Evolutionary conservation across 2,329 filamentous ascomycete genomes (phyloP), one percentile per base, ranked within the genome.

Genomic region (Zopfia rhizophila): DNA sequence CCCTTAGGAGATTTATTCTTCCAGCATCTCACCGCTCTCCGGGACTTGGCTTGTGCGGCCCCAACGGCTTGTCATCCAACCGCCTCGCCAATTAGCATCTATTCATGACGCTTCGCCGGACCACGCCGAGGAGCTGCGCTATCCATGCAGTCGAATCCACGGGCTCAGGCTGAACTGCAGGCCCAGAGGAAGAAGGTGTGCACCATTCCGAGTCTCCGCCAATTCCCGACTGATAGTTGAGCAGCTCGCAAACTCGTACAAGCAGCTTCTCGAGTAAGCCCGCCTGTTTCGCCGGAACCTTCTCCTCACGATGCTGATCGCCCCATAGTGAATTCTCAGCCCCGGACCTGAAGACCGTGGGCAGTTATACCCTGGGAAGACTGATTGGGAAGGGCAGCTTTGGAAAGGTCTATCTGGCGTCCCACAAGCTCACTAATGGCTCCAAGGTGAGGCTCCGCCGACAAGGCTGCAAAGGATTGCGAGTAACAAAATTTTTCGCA

Each of bases 311-410:
- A 43, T 56, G 23, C 57, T 65, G 50, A 66, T 46, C 45, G 47
- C 48, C 45, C 58, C 42, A 48, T 72, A 97, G 91, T 78, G 93
- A 97, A 76, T 99, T 99, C 78, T 88, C 90, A 50, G 91, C 90
- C 61, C 89, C 88, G 70, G 93, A 99, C 57, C 84, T 99, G 58
- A 88, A 89, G 65, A 90, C 87, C 42, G 94, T 99, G 51, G 94
- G 94, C 60, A 97, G 97, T 77, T 99, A 99, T 74, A 87, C 87
- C 24, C 82, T 99, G 45, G 94, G 94, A 32, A 87, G 87, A 48
- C 80, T 99, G 47, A 96, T 99, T 69, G 94, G 94, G 58, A 99
- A 97, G 70, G 94, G 94, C 46, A 97, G 92, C 55, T 99, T 99
- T 74, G 94, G 94, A 64, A 97, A 97, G 76, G 94, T 99, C 65